Base-by-base conservation (phyloP, 1,284 basidiomycete species). In the Microbotryomycetes sp. region DNA sequence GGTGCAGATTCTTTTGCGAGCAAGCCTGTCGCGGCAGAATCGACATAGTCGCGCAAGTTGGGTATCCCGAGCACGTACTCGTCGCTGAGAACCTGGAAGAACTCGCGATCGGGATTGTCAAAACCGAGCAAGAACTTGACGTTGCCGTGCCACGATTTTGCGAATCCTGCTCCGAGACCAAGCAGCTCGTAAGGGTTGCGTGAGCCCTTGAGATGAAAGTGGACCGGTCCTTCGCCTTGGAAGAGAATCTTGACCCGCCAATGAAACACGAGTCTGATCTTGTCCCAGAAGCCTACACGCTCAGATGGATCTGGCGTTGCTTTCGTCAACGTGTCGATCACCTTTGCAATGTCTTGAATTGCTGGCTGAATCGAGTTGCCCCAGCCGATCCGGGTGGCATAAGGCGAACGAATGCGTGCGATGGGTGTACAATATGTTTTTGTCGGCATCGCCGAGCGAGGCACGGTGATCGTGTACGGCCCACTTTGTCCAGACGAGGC, bases 261-360 rank as follows among this genome's bases (percentile, higher is more conserved):
- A 72, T 97, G 93, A 64, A 94, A 81, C 18, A 89, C 79, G 18
- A 96, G 78, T 45, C 89, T 81, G 69, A 96, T 77, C 85, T 85
- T 97, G 74, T 97, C 93, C 94, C 94, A 97, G 75, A 97, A 97
- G 2, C 91, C 93, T 58, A 94, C 75, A 26, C 84, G 81, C 15
- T 89, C 87, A 5, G 91, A 94, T n/a, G 85, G 81, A 76, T 98
- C 94, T 45, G 84, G 82, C 35, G 90, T 85, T 15, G 89, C 81
- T 66, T 85, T 86, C 1, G 87, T 84, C 56, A 98, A 73, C 1
- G 85, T 86, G 61, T 97, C 94, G 29, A 97, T 74, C 24, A 94
- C 81, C 48, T 85, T 83, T 79, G 88, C 85, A 51, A 97, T 76
- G 72, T 97, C 94, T 70, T 93, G 88, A 23, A 91, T 87, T 3